Evolutionary conservation across 2,329 filamentous ascomycete species (phyloP), one percentile per base, ranked within the genome.

Genomic region (Sclerotiophoma versabilis): DNA sequence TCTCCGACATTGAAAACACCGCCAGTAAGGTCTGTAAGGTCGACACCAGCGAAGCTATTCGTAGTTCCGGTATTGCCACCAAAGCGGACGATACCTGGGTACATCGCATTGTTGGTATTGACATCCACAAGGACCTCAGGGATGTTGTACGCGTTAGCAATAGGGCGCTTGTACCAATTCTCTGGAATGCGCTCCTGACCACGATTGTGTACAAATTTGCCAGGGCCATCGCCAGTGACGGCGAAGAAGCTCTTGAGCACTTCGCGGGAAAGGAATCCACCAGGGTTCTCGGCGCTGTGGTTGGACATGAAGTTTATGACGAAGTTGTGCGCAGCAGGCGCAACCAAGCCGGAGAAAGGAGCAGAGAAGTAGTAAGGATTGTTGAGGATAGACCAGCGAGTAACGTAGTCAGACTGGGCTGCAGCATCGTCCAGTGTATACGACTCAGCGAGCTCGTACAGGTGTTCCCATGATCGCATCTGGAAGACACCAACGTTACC

Each of bases 171-270:
- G 30, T 59, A 64, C 59, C 55, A 59, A 42, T 65, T 65, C 2
- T 65, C 63, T 5, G 63, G 63, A 27, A 65, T 65, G n/a, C 49
- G 57, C 36, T 65, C 63, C 19, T 59, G 55, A 1, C 63, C 63
- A 11, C 37, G 52, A 37, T 57, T 58, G 43, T 62, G 60, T 32
- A 58, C 55, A 30, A 64, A 65, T 22, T 43, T 59, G 23, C 63
- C 63, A 7, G 57, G 58, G 3, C 12, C 43, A 26, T 63, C 49
- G 5, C 63, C 63, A 25, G 57, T 59, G 5, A 65, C 63, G 4
- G 53, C 61, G 17, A 61, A 59, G 30, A 65, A 65, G 15, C 48
- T 51, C 49, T 64, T 65, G 1, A 65, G 50, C 1, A 58, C 59
- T 15, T 64, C 58, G 5, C 57, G 61, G 2, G 57, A 57, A 1